A percentile compares a stretch with the other conserved stretches of the same genome.
Evolutionary conservation across 169 alveolate species (phyloP).

Genomic region (Cryptosporidium meleagridis): DNA sequence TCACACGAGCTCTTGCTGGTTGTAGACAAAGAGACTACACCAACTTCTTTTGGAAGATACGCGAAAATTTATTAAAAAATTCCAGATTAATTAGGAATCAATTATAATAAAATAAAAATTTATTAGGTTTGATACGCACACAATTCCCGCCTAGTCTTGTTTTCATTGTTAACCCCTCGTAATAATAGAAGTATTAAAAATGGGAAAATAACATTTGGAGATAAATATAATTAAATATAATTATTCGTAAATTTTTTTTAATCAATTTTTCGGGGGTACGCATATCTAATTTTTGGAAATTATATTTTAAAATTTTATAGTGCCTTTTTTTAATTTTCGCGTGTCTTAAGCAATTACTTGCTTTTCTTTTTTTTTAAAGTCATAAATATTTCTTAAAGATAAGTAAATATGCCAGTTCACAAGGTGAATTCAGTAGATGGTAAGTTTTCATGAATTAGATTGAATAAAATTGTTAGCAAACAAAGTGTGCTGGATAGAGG

Average conservation of each 20-base stretch:
- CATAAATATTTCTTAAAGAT: background rate
- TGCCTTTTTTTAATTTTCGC: no score
- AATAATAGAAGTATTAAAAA: background rate
- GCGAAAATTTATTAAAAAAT: constrained; percentile 49
- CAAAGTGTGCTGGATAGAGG: background rate
- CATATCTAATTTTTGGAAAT: background rate
- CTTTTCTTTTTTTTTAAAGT: background rate
- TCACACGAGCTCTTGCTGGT: constrained; percentile 72
- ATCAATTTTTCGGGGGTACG: background rate
- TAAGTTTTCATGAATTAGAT: background rate
- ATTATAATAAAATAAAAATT: background rate
- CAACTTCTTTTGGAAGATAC: constrained; percentile 64
- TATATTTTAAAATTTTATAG: no score
- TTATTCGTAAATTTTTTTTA: no score
- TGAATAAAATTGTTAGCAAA: background rate
- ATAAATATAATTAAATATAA: background rate
- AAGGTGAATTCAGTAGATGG: constrained; percentile 43
- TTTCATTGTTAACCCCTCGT: background rate
- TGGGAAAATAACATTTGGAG: no score
- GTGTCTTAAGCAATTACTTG: no score
- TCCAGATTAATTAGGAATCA: constrained; percentile 47
- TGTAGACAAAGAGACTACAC: constrained; percentile 75
- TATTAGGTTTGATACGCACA: background rate
- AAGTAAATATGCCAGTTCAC: constrained; percentile 18
- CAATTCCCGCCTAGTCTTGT: background rate